Percentiles rank a stretch among this genome's conserved stretches.
Evolutionary conservation across 2,329 filamentous ascomycete species (phyloP).

Genomic region (Onygena corvina): DNA sequence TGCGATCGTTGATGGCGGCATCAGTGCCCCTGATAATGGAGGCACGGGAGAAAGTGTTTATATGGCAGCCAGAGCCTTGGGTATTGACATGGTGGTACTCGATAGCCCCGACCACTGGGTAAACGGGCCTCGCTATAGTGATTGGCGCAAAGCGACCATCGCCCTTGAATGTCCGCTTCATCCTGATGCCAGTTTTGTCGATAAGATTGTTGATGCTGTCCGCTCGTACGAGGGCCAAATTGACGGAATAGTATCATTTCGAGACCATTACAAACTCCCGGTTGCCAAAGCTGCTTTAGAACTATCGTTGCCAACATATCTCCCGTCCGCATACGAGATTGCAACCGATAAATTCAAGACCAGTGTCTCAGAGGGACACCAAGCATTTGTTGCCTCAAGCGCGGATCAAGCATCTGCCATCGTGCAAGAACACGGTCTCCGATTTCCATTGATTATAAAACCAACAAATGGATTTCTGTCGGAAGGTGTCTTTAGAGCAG

Average conservation of each 20-base stretch:
- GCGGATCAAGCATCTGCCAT: background rate
- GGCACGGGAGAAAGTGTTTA: background rate
- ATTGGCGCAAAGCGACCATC: conserved; percentile 25
- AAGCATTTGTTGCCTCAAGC: background rate
- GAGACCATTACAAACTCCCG: background rate
- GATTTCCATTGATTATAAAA: conserved; percentile 29
- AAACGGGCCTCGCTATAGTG: conserved; percentile 13
- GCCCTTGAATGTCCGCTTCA: background rate
- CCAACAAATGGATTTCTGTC: conserved; percentile 26
- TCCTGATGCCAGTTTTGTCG: background rate
- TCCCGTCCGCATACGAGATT: background rate
- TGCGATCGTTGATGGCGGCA: conserved; percentile 11
- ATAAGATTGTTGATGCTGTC: conserved; percentile 1
- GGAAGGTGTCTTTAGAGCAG: conserved; percentile 21
- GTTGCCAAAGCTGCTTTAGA: background rate
- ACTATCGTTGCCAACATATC: background rate
- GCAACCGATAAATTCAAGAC: conserved; percentile 5
- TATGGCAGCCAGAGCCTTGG: conserved; percentile 24
- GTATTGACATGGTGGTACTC: conserved; percentile 28
- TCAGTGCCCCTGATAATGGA: conserved; percentile 23
- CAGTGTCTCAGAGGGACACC: background rate
- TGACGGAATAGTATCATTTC: background rate
- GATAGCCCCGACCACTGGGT: conserved; percentile 32
- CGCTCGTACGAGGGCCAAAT: conserved; percentile 11
- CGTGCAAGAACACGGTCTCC: background rate